phyloP scores from a whole-genome alignment of 2,329 filamentous ascomycete genomes.

The Penicillium sp. region DNA sequence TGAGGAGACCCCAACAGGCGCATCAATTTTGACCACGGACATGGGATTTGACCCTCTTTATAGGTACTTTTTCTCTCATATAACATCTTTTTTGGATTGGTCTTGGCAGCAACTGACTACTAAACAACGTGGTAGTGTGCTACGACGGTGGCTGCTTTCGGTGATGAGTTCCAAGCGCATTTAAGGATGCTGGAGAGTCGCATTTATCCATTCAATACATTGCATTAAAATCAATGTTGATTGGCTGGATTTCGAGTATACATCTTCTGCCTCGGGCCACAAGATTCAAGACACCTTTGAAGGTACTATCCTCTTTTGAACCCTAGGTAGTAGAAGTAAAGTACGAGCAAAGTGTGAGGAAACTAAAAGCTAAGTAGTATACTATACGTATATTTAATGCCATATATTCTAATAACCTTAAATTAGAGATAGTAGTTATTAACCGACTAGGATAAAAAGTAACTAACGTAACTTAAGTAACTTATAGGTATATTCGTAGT shows the following conservation, averaged over 20 bases:
- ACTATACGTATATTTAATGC: too few relatives aligned
- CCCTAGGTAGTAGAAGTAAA: too few relatives aligned
- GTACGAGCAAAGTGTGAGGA: too few relatives aligned
- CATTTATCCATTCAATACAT: background rate
- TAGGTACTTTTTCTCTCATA: background rate
- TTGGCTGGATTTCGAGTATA: background rate
- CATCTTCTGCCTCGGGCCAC: background rate
- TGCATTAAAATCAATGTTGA: background rate
- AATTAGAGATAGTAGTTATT: too few relatives aligned
- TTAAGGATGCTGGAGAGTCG: background rate
- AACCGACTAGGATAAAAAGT: too few relatives aligned
- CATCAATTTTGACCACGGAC: background rate
- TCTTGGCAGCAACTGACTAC: background rate
- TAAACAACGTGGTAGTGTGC: background rate
- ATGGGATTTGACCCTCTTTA: background rate
- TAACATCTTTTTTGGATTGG: background rate
- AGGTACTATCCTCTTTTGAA: too few relatives aligned
- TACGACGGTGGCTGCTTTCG: background rate
- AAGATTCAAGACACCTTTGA: background rate
- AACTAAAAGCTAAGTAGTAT: too few relatives aligned
- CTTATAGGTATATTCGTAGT: too few relatives aligned
- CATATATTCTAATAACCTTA: too few relatives aligned
- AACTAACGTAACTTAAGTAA: too few relatives aligned
- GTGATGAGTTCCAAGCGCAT: background rate
- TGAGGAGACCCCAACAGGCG: background rate